These are phyloP conservation scores for Massariosphaeria phaeospora DNA, from an alignment of 495 filamentous ascomycete genomes.

Conservation along the genomic window DNA sequence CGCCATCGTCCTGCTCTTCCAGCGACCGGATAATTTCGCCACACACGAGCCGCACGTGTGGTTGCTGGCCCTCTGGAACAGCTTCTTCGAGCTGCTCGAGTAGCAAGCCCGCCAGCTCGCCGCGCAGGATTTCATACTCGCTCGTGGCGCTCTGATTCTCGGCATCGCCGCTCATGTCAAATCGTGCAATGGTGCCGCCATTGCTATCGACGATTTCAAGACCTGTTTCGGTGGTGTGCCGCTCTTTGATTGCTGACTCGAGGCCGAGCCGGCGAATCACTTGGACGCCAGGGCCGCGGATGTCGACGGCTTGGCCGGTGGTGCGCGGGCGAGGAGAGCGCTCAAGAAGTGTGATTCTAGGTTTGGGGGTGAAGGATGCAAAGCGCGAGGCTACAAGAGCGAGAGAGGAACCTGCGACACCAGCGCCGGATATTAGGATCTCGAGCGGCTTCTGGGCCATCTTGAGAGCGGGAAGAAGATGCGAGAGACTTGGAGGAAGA, in stretches of 20 bases:
- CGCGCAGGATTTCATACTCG: conserved; percentile 34
- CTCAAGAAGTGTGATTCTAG: conserved; percentile 36
- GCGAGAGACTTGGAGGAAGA: too few species aligned
- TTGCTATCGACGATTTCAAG: conserved; percentile 16
- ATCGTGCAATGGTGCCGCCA: conserved; percentile 22
- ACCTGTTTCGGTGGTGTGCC: conserved; percentile 30
- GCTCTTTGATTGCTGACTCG: conserved; percentile 22
- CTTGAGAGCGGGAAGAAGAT: too few species aligned
- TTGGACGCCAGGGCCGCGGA: conserved; percentile 30
- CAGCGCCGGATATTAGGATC: conserved; percentile 49
- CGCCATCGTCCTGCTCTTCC: conserved; percentile 15
- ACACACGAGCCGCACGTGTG: conserved; percentile 22
- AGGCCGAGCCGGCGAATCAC: conserved; percentile 30
- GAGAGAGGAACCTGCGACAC: conserved; percentile 41
- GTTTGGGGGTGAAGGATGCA: conserved; percentile 8
- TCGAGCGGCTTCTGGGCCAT: too few species aligned
- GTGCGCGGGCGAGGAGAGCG: conserved; percentile 26
- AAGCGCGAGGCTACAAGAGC: conserved; percentile 34
- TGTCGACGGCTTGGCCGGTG: conserved; percentile 33
- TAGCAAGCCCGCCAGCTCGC: conserved; percentile 26
- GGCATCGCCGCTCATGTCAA: conserved; percentile 12
- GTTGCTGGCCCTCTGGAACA: conserved; percentile 28
- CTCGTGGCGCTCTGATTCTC: conserved; percentile 16
- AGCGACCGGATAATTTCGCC: conserved; percentile 25
- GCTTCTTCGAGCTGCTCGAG: too few species aligned